phyloP scores from a whole-genome alignment of 1,284 basidiomycete genomes.

The Ganoderma sinense region DNA sequence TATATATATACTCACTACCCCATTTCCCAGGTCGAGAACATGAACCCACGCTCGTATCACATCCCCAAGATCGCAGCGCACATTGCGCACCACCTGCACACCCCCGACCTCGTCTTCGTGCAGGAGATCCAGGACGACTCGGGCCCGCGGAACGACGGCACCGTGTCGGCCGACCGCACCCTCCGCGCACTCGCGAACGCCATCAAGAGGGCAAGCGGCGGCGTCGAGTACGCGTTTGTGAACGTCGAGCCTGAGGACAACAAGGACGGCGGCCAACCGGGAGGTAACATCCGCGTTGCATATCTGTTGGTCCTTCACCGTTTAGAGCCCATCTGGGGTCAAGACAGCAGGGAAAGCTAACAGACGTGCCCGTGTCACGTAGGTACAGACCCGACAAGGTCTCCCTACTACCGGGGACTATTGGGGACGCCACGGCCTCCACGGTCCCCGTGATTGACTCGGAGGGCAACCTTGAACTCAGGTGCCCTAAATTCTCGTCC shows the following conservation, averaged over 20 bases:
- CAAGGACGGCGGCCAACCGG: conserved; percentile 68
- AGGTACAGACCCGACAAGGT: conserved; percentile 40
- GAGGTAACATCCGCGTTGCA: conserved; percentile 70
- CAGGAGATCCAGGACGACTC: conserved; percentile 76
- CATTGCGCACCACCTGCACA: conserved; percentile 58
- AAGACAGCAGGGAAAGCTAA: background rate
- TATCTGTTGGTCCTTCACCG: conserved; percentile 48
- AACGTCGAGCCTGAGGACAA: conserved; percentile 61
- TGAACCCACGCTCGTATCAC: conserved; percentile 58
- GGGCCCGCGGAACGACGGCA: conserved; percentile 62
- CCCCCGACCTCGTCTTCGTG: conserved; percentile 68
- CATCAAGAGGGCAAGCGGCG: conserved; percentile 52
- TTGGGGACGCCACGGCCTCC: conserved; percentile 36
- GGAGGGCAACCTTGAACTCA: conserved; percentile 30
- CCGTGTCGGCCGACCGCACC: conserved; percentile 61
- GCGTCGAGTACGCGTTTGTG: conserved; percentile 55
- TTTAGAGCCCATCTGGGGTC: conserved; percentile 4
- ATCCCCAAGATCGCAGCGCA: conserved; percentile 60
- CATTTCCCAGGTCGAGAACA: conserved; percentile 59
- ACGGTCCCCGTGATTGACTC: conserved; percentile 29
- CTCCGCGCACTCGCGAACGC: conserved; percentile 57
- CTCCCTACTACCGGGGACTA: conserved; percentile 34
- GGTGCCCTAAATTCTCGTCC: conserved; percentile 1
- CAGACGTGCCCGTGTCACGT: background rate
- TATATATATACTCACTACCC: background rate